Evolutionary conservation across 2,329 filamentous ascomycete genomes (phyloP).

Genomic region (Colletotrichum cereale): DNA sequence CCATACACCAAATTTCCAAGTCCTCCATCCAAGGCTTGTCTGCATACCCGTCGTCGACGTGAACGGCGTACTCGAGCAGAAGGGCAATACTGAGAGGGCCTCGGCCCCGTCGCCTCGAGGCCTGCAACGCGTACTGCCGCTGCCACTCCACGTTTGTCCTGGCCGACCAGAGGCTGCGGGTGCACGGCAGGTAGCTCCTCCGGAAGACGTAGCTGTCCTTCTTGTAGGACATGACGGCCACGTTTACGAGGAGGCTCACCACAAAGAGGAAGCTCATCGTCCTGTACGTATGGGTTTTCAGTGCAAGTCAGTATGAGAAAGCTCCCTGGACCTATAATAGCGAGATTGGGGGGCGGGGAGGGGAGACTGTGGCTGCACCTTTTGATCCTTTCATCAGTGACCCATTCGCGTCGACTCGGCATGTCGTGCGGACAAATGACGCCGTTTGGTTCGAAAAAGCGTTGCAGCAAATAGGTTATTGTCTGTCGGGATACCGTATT

Average conservation of each 20-base stretch:
- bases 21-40: not conserved
- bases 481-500: not conserved
- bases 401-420: not conserved
- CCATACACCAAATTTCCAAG: not conserved
- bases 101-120: not conserved
- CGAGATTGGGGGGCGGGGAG: no score
- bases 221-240: not conserved
- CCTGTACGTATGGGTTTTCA: not conserved
- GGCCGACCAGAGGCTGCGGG: not conserved
- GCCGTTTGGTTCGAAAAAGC: not conserved
- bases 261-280: no score
- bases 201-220: not conserved
- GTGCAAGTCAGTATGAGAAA: no score
- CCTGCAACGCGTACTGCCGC: not conserved
- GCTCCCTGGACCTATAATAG: no score
- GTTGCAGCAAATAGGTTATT: not conserved
- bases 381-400: not conserved
- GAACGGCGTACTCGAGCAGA: not conserved
- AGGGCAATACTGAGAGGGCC: not conserved
- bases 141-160: not conserved
- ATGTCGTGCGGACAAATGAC: not conserved
- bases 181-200: not conserved
- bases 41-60: not conserved
- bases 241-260: not conserved
- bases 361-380: not conserved